Evolutionary conservation across 805 yeast genomes (phyloP).

Genomic region (Debaryomyces maramus): DNA sequence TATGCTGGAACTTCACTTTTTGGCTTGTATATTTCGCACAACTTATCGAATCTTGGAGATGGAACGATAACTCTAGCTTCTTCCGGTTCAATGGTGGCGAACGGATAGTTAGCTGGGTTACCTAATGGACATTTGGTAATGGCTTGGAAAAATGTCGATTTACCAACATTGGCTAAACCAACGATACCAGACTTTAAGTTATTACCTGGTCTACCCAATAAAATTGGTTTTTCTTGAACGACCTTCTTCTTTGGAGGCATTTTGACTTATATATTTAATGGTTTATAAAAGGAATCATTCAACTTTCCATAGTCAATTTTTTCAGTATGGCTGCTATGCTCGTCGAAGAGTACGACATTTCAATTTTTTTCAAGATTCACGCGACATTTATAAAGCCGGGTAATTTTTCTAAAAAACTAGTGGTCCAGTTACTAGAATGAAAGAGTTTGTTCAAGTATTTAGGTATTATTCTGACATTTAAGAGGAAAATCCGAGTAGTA

Average conservation of each 20-base stretch:
- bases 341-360: conserved; percentile 9
- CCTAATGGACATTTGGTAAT: conserved; percentile 91
- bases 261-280: conserved; percentile 10
- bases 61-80: conserved; percentile 96
- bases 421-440: too few species aligned
- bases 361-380: conserved; percentile 1
- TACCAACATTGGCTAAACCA: conserved; percentile 94
- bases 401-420: too few species aligned
- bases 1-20: conserved; percentile 87
- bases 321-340: conserved; percentile 1
- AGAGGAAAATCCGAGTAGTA: too few species aligned
- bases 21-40: conserved; percentile 74
- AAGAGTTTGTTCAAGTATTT: too few species aligned
- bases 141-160: conserved; percentile 96
- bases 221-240: conserved; percentile 64
- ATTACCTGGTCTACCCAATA: conserved; percentile 75
- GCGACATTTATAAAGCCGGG: conserved; percentile 8
- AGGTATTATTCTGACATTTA: too few species aligned
- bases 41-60: conserved; percentile 78
- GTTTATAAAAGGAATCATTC: neutral
- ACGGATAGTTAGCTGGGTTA: conserved; percentile 96
- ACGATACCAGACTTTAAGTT: conserved; percentile 71
- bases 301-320: conserved; percentile 3
- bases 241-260: conserved; percentile 79
- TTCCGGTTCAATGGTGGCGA: conserved; percentile 97